Base-by-base conservation (phyloP, 805 yeast genomes). In the Candida oleophila region DNA sequence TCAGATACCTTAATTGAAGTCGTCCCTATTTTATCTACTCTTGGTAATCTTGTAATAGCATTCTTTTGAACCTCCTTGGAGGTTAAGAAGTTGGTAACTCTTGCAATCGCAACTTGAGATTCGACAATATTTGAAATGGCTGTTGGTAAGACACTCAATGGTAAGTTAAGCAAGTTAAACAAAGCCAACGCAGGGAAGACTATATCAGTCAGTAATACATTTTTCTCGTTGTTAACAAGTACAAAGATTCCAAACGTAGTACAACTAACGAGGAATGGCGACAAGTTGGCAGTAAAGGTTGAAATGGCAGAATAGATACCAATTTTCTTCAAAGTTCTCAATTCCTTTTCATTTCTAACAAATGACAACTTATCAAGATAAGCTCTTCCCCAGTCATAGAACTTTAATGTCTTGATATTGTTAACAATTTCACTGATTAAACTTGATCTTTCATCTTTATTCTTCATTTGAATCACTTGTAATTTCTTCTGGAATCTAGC, bases 371-470 rank as follows among this genome's bases (percentile, higher is more conserved):
- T 86, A 22, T 75, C 77, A 59, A 81, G 79, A 62, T 89, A 90
- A 3, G 98, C 96, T 30, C 62, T 70, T 68, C 95, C 99, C 99
- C 99, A 94, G 3, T 95, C 95, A 60, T 94, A 94, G 42, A 95
- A 76, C 64, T 94, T 94, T 62, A 94, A 74, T 11, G 97, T 88
- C 69, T 90, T 92, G 65, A 94, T 89, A 60, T 91, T 92, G 64
- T 88, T 89, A 63, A 92, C 74, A 46, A 92, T 87, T 63, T 92
- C 97, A 51, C 89, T 83, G 45, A 89, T 85, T 38, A 91, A 73
- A 54, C 97, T 83, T 8, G 97, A 87, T 73, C 99, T 84, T 63
- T 85, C 87, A 69, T 94, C 99, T 65, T 94, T 92, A 59, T 80
- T 80, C 53, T 78, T 79, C 98, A 94, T 94, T 68, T 90, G 97